A percentile compares a stretch with the other conserved stretches of the same genome.
Conservation (phyloP, 1,284 basidiomycete species). For the Rhodotorula sp. region DNA sequence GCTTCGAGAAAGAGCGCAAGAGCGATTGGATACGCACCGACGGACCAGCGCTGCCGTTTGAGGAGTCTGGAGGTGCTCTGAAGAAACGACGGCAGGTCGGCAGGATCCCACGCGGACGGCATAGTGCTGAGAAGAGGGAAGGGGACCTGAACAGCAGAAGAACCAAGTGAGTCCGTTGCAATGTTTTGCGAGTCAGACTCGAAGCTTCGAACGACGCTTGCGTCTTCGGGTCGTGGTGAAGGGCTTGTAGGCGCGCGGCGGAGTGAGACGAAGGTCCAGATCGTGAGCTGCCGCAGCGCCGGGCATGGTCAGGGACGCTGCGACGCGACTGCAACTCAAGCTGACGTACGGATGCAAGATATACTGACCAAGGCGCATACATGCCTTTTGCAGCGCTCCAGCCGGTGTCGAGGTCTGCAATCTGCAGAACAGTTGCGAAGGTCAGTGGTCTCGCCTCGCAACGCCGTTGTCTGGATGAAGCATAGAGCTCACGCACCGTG, state of each 20-base stretch:
- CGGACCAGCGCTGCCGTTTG: neutral
- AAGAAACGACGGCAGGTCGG: neutral
- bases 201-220: too few relatives aligned
- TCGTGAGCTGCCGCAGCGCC: neutral
- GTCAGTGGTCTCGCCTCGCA: too few relatives aligned
- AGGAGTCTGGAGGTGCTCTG: neutral
- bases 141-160: neutral
- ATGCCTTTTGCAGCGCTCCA: neutral
- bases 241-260: neutral
- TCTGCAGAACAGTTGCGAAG: neutral
- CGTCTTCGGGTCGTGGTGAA: too few relatives aligned
- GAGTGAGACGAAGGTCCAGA: neutral
- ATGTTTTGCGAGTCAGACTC: too few relatives aligned
- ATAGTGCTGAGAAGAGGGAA: neutral
- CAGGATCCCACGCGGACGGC: neutral
- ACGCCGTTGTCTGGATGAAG: neutral
- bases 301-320: neutral
- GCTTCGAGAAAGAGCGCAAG: neutral
- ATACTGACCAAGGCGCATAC: neutral
- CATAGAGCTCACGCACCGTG: neutral
- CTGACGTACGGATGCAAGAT: neutral
- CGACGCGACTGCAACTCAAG: neutral
- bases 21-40: neutral
- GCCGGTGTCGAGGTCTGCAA: neutral
- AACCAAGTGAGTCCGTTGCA: too few relatives aligned